Evolutionary conservation across 2,329 filamentous ascomycete species (phyloP).

Genomic region (Dactylellina sp.): DNA sequence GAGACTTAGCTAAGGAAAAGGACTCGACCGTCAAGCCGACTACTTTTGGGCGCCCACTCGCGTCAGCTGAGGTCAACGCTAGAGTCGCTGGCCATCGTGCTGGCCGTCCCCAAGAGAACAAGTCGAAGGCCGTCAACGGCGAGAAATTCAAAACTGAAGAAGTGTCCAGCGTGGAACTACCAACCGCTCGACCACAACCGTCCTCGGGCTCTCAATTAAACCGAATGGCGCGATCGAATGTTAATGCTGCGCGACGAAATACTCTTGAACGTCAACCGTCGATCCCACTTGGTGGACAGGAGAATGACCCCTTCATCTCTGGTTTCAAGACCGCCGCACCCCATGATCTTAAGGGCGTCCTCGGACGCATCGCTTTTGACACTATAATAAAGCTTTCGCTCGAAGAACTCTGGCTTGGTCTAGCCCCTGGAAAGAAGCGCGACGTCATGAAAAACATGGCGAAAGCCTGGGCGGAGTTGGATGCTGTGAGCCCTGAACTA

Average conservation of each 20-base stretch:
- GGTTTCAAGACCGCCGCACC: slow-evolving; percentile 34
- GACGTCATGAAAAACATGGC: slow-evolving; percentile 30
- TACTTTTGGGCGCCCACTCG: slow-evolving; percentile 44
- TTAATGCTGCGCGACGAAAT: slow-evolving; percentile 9
- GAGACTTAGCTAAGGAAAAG: slow-evolving; percentile 2
- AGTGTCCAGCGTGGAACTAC: neutral
- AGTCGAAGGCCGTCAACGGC: neutral
- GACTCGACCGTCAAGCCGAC: slow-evolving; percentile 31
- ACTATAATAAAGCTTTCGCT: slow-evolving; percentile 23
- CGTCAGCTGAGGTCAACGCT: slow-evolving; percentile 45
- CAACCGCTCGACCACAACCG: slow-evolving; percentile 8
- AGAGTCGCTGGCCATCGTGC: slow-evolving; percentile 44
- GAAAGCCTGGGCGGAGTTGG: slow-evolving; percentile 36
- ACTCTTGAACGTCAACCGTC: slow-evolving; percentile 17
- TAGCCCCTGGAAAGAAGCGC: slow-evolving; percentile 29
- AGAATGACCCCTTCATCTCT: slow-evolving; percentile 39
- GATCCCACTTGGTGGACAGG: neutral
- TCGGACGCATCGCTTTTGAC: slow-evolving; percentile 41
- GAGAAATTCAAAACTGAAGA: slow-evolving; percentile 2
- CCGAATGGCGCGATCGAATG: slow-evolving; percentile 10
- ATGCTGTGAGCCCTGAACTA: slow-evolving; percentile 38
- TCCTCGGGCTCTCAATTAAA: slow-evolving; percentile 8
- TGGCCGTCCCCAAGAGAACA: slow-evolving; percentile 9
- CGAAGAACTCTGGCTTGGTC: slow-evolving; percentile 22
- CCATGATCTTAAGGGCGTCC: slow-evolving; percentile 29